phyloP scores from a whole-genome alignment of 2,329 filamentous ascomycete genomes.

The Fusarium pseudoanthophilum region DNA sequence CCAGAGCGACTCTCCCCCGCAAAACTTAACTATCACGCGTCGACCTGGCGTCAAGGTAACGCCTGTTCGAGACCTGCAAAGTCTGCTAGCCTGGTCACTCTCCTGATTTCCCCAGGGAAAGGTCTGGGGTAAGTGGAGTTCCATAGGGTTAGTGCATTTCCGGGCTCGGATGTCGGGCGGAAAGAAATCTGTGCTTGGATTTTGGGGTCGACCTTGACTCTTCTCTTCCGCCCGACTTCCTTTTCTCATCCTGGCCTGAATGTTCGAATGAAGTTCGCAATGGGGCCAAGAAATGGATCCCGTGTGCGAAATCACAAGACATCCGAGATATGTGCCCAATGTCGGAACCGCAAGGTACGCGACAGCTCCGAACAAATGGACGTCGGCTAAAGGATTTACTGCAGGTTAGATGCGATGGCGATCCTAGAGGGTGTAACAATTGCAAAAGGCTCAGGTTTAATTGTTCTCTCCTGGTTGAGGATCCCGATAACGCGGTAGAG shows the following conservation, averaged over 20 bases:
- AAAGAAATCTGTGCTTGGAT: background rate
- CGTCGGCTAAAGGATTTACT: background rate
- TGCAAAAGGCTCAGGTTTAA: constrained; percentile 13
- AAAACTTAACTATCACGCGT: background rate
- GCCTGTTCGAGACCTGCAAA: constrained; percentile 1
- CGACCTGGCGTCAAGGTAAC: background rate
- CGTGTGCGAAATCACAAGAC: constrained; percentile 18
- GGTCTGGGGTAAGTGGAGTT: constrained; percentile 14
- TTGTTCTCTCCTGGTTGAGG: background rate
- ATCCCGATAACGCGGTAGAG: background rate
- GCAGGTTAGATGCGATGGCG: constrained; percentile 20
- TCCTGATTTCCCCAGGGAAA: constrained; percentile 13
- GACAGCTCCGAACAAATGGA: background rate
- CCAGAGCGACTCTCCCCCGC: background rate
- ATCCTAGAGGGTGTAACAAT: constrained; percentile 4
- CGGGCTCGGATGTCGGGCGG: constrained; percentile 23
- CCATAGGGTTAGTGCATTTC: background rate
- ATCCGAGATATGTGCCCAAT: constrained; percentile 25
- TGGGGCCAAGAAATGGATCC: background rate
- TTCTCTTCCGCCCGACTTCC: constrained; percentile 27
- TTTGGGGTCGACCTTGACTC: background rate
- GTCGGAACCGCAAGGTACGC: constrained; percentile 25
- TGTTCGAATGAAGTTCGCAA: background rate
- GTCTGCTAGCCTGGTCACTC: background rate
- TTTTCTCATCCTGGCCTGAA: background rate